Evolutionary conservation across 1,284 basidiomycete species (phyloP).

Genomic region (Xerocomus cyaneibrunnescens): DNA sequence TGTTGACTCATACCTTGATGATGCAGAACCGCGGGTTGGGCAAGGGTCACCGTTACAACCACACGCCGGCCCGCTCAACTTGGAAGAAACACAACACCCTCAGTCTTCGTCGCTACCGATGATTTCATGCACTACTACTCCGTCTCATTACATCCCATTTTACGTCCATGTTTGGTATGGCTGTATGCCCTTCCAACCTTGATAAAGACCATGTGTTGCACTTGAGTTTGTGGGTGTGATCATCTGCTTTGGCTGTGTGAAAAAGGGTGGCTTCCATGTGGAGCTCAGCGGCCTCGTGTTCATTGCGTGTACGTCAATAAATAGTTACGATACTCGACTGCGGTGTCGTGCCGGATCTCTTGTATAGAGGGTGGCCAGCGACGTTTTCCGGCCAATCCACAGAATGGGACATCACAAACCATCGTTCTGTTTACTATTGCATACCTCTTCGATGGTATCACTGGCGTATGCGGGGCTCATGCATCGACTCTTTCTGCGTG

Average conservation of each 20-base stretch:
- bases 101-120: conserved; percentile 97
- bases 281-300: conserved; percentile 20
- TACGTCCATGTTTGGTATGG: conserved; percentile 22
- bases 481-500: conserved; percentile 3
- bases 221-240: background rate
- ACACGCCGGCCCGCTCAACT: conserved; percentile 86
- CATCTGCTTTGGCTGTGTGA: background rate
- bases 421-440: conserved; percentile 13
- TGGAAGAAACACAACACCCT: conserved; percentile 99
- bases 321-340: conserved; percentile 21
- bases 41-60: conserved; percentile 96
- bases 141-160: conserved; percentile 11
- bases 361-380: conserved; percentile 1
- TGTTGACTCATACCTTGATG: conserved; percentile 2
- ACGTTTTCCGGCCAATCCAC: conserved; percentile 9
- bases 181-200: conserved; percentile 17
- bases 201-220: conserved; percentile 15
- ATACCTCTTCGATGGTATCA: conserved; percentile 12
- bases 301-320: conserved; percentile 18
- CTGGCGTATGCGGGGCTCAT: conserved; percentile 15
- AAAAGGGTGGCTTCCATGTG: conserved; percentile 4
- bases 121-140: conserved; percentile 38
- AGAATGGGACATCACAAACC: conserved; percentile 18
- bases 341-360: conserved; percentile 11
- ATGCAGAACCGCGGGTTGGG: conserved; percentile 86